phyloP scores from a whole-genome alignment of 192 early-diverging fungal species.

The Dissophora ornata region DNA sequence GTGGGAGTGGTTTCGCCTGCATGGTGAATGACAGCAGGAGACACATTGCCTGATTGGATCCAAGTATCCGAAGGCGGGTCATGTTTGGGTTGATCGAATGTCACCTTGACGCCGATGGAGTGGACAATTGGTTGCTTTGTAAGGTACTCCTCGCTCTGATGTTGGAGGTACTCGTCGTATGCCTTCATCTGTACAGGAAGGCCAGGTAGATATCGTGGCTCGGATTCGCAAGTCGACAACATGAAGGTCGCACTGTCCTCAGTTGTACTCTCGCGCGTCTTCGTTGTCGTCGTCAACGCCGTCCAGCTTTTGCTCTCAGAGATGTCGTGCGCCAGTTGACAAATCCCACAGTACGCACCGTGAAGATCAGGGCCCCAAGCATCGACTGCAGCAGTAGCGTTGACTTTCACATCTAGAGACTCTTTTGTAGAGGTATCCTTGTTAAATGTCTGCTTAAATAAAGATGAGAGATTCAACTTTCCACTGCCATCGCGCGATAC shows the following conservation, averaged over 20 bases:
- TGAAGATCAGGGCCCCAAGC: constrained; percentile 8
- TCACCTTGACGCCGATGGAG: constrained; percentile 12
- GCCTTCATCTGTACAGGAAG: constrained; percentile 22
- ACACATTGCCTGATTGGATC: constrained; percentile 1
- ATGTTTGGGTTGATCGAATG: background rate
- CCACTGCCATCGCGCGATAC: background rate
- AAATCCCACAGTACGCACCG: constrained; percentile 25
- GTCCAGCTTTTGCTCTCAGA: background rate
- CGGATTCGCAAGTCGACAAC: background rate
- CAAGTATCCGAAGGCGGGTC: background rate
- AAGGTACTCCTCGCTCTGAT: background rate
- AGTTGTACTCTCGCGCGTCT: no score
- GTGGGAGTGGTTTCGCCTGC: no score
- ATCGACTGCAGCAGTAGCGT: no score
- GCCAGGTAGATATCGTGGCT: constrained; percentile 16
- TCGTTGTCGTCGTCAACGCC: no score
- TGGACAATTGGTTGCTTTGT: background rate
- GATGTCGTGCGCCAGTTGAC: constrained; percentile 18
- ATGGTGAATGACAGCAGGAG: background rate
- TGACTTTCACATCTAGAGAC: no score
- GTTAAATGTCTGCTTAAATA: background rate
- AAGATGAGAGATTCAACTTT: background rate
- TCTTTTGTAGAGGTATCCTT: no score
- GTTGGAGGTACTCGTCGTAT: constrained; percentile 20
- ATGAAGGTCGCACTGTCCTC: no score